phyloP scores from a whole-genome alignment of 225 moss, liverwort and hornwort genomes.

The Climacium dendroides region DNA sequence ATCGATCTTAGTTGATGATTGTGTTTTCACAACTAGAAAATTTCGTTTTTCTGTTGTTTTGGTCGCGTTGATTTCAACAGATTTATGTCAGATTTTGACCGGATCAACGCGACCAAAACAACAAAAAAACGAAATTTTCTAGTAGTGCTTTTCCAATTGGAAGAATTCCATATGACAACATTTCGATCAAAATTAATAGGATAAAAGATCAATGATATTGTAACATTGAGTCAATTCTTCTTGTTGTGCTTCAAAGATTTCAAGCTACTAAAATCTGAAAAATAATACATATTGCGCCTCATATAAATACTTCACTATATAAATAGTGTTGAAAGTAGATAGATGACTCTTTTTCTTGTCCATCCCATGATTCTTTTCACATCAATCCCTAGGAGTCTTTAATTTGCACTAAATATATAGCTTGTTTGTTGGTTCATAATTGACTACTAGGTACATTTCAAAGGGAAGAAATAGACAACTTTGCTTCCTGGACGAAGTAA shows the following conservation, averaged over 20 bases:
- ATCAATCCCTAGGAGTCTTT: not conserved
- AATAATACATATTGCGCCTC: too few relatives aligned
- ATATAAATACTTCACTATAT: not conserved
- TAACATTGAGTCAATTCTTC: too few relatives aligned
- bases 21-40: too few relatives aligned
- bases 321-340: not conserved
- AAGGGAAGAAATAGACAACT: not conserved
- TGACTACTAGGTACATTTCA: not conserved
- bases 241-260: not conserved
- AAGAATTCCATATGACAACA: not conserved
- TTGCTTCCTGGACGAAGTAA: not conserved
- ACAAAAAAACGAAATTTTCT: too few relatives aligned
- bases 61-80: too few relatives aligned
- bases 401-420: not conserved
- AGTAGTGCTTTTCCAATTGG: not conserved
- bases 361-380: not conserved
- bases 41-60: too few relatives aligned
- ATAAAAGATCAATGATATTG: too few relatives aligned
- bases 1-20: not conserved
- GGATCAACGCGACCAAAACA: too few relatives aligned
- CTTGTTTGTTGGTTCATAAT: too few relatives aligned
- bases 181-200: not conserved
- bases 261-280: not conserved
- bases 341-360: not conserved
- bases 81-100: too few relatives aligned